Base-by-base conservation (phyloP, 139 green algal species). In the Chlorella sorokiniana region DNA sequence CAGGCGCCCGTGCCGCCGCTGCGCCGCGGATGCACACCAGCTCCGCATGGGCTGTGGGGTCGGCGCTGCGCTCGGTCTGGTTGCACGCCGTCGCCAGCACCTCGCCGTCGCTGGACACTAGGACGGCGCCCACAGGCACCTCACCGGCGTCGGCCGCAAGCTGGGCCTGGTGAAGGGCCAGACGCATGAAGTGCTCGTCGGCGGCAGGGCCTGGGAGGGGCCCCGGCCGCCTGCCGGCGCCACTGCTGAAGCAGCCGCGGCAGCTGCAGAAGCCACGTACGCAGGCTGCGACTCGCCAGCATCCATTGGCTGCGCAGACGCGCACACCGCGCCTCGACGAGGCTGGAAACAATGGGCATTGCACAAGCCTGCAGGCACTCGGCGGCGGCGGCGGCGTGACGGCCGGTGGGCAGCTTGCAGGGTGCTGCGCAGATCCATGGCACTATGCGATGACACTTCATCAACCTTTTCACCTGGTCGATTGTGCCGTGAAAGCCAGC, bases 1-100 rank as follows among this genome's bases (percentile, higher is more conserved):
- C 94, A 97, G 7, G 75, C 80, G 1, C 86, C 81, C 51, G 64
- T 29, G n/a, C 35, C 25, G 69, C 72, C 0, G 89, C 85, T 8
- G 86, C 92, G 20, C 85, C 27, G 10, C 89, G 86, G 0, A 98
- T 86, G 86, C 84, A 93, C 42, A 93, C 83, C 88, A 98, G 89
- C 85, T 98, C 95, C 10, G 95, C 95, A 83, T 98, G 95, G 8
- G 91, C 91, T 5, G 93, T 92, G 3, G 95, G 94, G 70, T 95
- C 92, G 22, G 64, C 25, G 1, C 56, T 69, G 9, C 52, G 9
- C 40, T 96, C 87, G 0, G 85, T 86, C 0, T 59, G n/a, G 86
- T 98, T 98, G 79, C 91, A 82, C 0, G 87, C 86, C 0, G 45
- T 16, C 0, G 91, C 86, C 8, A 96, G 59, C 0, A 97, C 82